phyloP scores from a whole-genome alignment of 306 rosid genomes.

The Pyrus bretschneideri region DNA sequence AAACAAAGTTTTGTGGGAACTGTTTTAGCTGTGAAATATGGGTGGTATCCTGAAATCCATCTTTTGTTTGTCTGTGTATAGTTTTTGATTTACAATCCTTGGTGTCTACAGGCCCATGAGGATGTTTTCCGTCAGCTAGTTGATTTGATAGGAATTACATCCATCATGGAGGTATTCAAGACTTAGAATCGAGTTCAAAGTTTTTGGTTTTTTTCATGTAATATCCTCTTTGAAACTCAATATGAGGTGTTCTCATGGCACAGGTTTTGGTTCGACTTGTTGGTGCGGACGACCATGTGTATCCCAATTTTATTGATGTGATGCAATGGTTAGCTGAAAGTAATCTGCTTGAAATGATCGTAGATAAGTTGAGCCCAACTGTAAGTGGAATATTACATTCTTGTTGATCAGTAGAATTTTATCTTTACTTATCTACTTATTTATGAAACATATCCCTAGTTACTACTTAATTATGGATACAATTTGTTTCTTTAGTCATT shows the following conservation, averaged over 20 bases:
- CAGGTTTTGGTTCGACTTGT: slow-evolving; percentile 97
- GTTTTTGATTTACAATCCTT: slow-evolving; percentile 11
- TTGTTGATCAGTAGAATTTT: not conserved
- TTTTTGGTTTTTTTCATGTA: not conserved
- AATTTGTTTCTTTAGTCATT: not conserved
- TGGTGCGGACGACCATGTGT: slow-evolving; percentile 88
- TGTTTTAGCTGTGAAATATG: not conserved
- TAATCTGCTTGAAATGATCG: slow-evolving; percentile 93
- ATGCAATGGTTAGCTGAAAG: slow-evolving; percentile 97
- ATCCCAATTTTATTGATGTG: slow-evolving; percentile 90
- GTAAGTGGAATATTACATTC: slow-evolving; percentile 40
- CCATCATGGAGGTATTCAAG: slow-evolving; percentile 88
- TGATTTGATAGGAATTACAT: slow-evolving; percentile 96
- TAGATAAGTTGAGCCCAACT: slow-evolving; percentile 81
- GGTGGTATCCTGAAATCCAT: not conserved
- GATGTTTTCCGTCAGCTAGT: slow-evolving; percentile 80
- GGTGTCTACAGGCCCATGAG: slow-evolving; percentile 73
- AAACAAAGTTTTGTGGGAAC: not conserved
- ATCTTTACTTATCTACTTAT: not conserved
- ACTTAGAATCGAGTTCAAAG: not conserved
- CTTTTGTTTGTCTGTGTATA: slow-evolving; percentile 2
- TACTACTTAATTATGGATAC: not conserved
- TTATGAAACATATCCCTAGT: not conserved
- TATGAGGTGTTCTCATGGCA: slow-evolving; percentile 19
- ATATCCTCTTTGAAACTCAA: slow-evolving; percentile 12